phyloP scores from a whole-genome alignment of 768 basidiomycete species.

The Leccinum rimulosum region DNA sequence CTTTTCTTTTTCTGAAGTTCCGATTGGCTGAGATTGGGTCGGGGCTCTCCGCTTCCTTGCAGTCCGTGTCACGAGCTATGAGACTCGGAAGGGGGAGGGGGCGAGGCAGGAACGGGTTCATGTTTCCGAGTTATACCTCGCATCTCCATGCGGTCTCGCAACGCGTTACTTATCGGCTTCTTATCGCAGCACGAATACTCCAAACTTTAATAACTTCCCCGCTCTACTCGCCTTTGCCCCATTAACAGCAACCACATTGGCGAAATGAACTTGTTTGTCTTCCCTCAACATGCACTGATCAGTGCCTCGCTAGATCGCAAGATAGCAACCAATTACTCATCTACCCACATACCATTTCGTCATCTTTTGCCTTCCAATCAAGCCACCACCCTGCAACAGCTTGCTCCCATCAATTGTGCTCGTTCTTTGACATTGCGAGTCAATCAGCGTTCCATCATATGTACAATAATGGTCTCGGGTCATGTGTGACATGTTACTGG shows the following conservation, averaged over 20 bases:
- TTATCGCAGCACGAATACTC: slow-evolving; percentile 19
- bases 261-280: slow-evolving; percentile 27
- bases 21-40: not conserved
- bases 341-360: not conserved
- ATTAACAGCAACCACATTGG: slow-evolving; percentile 11
- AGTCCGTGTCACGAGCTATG: not conserved
- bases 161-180: slow-evolving; percentile 18
- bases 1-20: not conserved
- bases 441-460: not conserved
- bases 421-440: not conserved
- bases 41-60: not conserved
- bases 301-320: slow-evolving; percentile 6
- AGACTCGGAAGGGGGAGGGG: not conserved
- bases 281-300: slow-evolving; percentile 5
- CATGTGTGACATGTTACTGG: not conserved
- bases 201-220: slow-evolving; percentile 25
- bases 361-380: not conserved
- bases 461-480: too few relatives aligned
- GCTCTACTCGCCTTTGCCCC: slow-evolving; percentile 21
- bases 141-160: not conserved
- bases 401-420: not conserved
- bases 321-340: slow-evolving; percentile 29
- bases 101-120: slow-evolving; percentile 2
- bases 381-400: not conserved
- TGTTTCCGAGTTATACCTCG: not conserved